Evolutionary conservation across 2,329 filamentous ascomycete genomes (phyloP), one percentile per base, ranked within the genome.

Genomic region (Arthroderma uncinatum): DNA sequence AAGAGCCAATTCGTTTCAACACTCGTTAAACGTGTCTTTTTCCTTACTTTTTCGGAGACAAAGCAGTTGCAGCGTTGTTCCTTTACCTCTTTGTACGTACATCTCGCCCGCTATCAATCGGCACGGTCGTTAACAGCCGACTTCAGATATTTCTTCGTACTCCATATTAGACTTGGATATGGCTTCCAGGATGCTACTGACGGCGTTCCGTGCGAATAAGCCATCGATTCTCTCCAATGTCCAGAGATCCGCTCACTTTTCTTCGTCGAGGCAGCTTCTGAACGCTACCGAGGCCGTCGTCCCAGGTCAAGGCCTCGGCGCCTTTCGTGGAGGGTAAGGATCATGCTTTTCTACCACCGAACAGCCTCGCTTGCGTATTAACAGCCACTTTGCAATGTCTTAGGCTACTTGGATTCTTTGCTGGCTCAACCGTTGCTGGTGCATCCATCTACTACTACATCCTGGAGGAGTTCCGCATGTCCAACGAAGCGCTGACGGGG

Each of bases 401-500:
- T 65, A 96, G 92, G 58, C 76, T 96, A 59, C 89, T 95, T 66
- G 92, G 92, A 55, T 97, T 97, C 78, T 83, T 97, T 54, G 79
- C 93, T 62, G 92, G 92, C 63, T 84, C 87, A 61, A 85, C 87
- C 50, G 77, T 89, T 55, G 85, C 91, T 47, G 90, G 89, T 66
- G 82, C 81, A 55, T 85, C 83, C 58, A 86, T 94, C 65, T 97
- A 96, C 77, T 90, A 89, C 72, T 97, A 97, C 73, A 82, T 95
- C 63, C 76, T 97, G 65, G 84, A 92, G 70, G 91, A 97, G 73
- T 97, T 96, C 78, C 89, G 90, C 76, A 79, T 90, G 44, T 88
- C 89, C 64, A 97, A 96, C 76, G 88, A 95, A 75, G 81, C 96
- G 68, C 78, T 97, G 74, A 92, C 86, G 60, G 90, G 95, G 75